Evolutionary conservation across 225 moss, liverwort and hornwort species (phyloP).

Genomic region (Anthoceros angustus): DNA sequence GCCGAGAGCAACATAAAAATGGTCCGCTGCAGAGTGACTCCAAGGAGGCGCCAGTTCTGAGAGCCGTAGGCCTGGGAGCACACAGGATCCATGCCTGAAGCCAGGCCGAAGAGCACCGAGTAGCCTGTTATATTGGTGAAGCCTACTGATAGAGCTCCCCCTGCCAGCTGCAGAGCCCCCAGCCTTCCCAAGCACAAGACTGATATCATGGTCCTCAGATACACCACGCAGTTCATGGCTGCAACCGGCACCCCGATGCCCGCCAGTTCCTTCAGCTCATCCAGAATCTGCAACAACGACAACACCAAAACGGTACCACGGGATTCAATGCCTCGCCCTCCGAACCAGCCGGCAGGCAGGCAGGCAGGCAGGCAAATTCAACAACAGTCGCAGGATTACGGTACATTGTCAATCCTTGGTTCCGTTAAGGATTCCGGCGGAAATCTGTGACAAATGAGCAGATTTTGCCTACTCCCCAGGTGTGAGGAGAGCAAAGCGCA

Average conservation of each 20-base stretch:
- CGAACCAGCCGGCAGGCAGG: too few species aligned
- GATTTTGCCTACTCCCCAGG: background rate
- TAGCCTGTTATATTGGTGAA: constrained; percentile 96
- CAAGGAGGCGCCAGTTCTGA: constrained; percentile 62
- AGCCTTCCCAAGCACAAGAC: constrained; percentile 70
- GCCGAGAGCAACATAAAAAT: constrained; percentile 55
- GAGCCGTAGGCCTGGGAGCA: constrained; percentile 84
- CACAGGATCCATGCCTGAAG: constrained; percentile 89
- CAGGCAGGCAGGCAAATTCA: too few species aligned
- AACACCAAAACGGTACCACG: background rate
- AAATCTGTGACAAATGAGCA: too few species aligned
- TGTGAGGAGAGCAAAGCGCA: background rate
- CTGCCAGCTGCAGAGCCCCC: constrained; percentile 65
- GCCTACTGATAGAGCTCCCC: constrained; percentile 78
- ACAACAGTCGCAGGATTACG: too few species aligned
- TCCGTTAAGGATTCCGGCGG: too few species aligned
- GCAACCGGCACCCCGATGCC: constrained; percentile 66
- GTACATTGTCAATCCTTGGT: too few species aligned
- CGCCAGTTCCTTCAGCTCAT: constrained; percentile 55
- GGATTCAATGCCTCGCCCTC: background rate
- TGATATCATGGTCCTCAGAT: constrained; percentile 73
- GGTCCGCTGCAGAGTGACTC: constrained; percentile 68
- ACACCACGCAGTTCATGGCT: constrained; percentile 45
- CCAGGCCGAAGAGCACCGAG: constrained; percentile 74
- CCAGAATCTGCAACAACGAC: constrained; percentile 36